Percentiles rank a stretch among this genome's conserved stretches.
phyloP scores from a whole-genome alignment of 208 protist genomes.

The Phytomonas serpens region DNA sequence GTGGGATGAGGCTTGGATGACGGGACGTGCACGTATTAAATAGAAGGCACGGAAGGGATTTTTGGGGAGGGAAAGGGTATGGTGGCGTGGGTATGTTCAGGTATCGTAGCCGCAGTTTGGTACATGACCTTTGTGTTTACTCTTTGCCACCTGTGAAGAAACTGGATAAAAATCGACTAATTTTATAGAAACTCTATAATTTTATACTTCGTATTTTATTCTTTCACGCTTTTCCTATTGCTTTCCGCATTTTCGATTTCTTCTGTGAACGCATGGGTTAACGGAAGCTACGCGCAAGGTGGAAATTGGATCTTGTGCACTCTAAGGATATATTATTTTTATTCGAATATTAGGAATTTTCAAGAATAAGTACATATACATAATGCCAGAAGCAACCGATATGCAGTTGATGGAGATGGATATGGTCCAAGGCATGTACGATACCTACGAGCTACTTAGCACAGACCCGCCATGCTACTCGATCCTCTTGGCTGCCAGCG shows the following conservation, averaged over 20 bases:
- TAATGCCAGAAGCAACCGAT: slow-evolving; percentile 60
- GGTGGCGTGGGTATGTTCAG: neutral
- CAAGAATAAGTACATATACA: neutral
- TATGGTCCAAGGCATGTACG: slow-evolving; percentile 88
- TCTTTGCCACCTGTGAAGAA: neutral
- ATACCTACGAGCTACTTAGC: slow-evolving; percentile 62
- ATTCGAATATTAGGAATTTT: neutral
- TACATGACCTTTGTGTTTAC: neutral
- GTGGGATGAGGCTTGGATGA: slow-evolving; percentile 89
- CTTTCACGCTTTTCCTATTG: neutral
- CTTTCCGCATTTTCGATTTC: neutral
- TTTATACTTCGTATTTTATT: neutral
- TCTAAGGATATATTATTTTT: neutral
- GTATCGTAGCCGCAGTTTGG: neutral
- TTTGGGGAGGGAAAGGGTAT: neutral
- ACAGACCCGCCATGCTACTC: slow-evolving; percentile 72
- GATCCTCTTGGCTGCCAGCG: slow-evolving; percentile 42
- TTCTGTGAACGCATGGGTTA: neutral
- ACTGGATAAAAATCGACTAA: neutral
- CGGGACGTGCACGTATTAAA: slow-evolving; percentile 83
- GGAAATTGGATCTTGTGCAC: neutral
- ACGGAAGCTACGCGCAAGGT: neutral
- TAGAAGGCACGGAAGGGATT: slow-evolving; percentile 15
- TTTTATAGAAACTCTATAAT: neutral
- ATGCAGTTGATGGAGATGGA: slow-evolving; percentile 90